Evolutionary conservation across 495 filamentous ascomycete species (phyloP), one percentile per base, ranked within the genome.

Genomic region (Penicillium manginii): DNA sequence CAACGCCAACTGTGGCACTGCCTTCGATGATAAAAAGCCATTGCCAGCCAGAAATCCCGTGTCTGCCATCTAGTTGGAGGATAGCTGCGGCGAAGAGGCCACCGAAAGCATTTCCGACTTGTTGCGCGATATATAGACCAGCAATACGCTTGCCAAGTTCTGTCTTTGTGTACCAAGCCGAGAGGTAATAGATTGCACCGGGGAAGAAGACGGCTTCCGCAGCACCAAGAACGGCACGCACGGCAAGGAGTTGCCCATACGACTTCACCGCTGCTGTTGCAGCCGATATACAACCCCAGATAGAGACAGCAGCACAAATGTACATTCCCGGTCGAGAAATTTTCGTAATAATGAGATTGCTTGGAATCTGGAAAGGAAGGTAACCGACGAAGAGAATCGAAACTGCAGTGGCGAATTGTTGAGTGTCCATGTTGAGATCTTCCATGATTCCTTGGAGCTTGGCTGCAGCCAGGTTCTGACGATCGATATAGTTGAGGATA

Each of bases 61-160:
- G 67, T 3, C 70, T 55, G 0, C 75, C 79, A 31, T 78, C 74
- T 5, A 86, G 79, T 32, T 74, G 65, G 18, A 81, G 73, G 26
- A 87, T 84, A 1, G 74, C 80, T 2, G 80, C 78, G 2, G 83
- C 81, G 42, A 85, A 73, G 8, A 85, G 66, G 7, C 83, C 83
- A 31, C 82, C 82, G 31, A 86, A 84, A 21, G 81, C 84, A 26
- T 83, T 81, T 7, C 82, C 82, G 46, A 82, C 75, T 35, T 80
- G 81, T 8, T 83, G 77, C 2, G 81, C 78, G 35, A 82, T 83
- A 56, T 84, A 83, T 51, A 83, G 78, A 19, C 83, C 79, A n/a
- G 83, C 80, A 54, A 84, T 78, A 50, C 84, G 74, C 64, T 82
- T 81, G 10, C 81, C 76, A 8, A 84, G 71, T 70, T 86, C 81